Evolutionary conservation across 106 monocot species (phyloP), one percentile per base, ranked within the genome.

Genomic region (Chionographis japonica): DNA sequence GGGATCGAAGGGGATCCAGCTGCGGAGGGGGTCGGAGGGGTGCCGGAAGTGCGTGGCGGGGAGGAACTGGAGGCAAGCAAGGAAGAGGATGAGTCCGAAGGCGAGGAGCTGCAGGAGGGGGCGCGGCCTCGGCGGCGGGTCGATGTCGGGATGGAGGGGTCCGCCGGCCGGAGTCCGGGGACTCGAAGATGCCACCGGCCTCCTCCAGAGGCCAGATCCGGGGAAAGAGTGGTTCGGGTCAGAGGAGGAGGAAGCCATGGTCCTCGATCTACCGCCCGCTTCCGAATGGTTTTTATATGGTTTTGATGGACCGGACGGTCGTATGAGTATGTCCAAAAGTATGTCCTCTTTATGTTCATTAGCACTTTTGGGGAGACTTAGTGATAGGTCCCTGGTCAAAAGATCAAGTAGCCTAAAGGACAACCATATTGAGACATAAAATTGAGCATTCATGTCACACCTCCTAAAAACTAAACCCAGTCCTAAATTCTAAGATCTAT

Each of bases 31-130:
- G 40, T 90, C 83, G 36, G 69, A 4, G 68, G 94, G 94, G 68
- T 90, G 72, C 4, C 90, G 81, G 69, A 94, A 68, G 80, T 94
- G 94, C 35, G 90, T 85, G 38, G 87, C 84, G 4, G 94, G 90
- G 60, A 92, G 74, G 68, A 94, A 65, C 85, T 94, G 94, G 68
- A 94, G 80, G 71, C 75, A 80, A 8, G 75, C 81, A 14, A 94
- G 67, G 64, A 78, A 18, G 37, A 90, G 19, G 68, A 93, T 84
- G 52, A 83, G 39, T 12, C 6, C 80, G 18, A 93, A 65, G 49
- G 88, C 86, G 37, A 86, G 42, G 61, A 74, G 17, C 65, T 86
- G 89, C 61, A 89, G 67, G 63, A 56, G 63, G 3, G 75, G 79
- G 62, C 66, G 72, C 4, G 85, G 64, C 54, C 68, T 65, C 40